These are phyloP conservation scores for Penicillium turbatum DNA, from an alignment of 495 filamentous ascomycete species.

Conservation along the genomic window DNA sequence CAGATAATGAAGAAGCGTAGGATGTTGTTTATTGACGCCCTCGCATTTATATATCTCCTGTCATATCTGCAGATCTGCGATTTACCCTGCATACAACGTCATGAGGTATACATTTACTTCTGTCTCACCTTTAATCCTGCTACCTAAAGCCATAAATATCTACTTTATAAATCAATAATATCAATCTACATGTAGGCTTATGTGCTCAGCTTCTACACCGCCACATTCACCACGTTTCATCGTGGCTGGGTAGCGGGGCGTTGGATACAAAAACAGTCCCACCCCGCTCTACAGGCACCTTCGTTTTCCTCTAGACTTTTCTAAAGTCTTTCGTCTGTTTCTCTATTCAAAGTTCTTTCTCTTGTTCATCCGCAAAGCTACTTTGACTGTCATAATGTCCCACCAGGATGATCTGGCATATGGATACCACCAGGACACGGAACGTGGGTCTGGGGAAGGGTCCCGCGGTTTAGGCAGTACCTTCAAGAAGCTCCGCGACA, in stretches of 20 bases:
- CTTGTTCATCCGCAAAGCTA: not conserved
- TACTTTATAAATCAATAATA: not conserved
- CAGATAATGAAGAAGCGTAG: no score
- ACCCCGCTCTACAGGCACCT: not conserved
- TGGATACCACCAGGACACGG: conserved; percentile 41
- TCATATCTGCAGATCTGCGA: no score
- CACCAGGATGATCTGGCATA: conserved; percentile 53
- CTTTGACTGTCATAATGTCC: conserved; percentile 31
- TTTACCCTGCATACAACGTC: no score
- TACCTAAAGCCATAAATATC: not conserved
- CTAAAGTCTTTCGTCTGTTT: not conserved
- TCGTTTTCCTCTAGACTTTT: not conserved
- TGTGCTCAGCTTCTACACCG: conserved; percentile 6
- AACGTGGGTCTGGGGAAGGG: conserved; percentile 29
- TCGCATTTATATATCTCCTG: no score
- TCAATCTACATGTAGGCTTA: not conserved
- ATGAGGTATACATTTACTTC: no score
- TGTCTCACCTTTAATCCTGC: not conserved
- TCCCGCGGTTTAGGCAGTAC: conserved; percentile 53
- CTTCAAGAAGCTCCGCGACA: conserved; percentile 45
- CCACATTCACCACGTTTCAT: conserved; percentile 7
- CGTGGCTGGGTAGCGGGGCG: conserved; percentile 9
- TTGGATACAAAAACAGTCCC: not conserved
- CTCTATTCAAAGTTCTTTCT: not conserved
- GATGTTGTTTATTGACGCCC: no score